Conservation (phyloP, 2,329 filamentous ascomycete genomes). For the Leptographium lundbergii region DNA sequence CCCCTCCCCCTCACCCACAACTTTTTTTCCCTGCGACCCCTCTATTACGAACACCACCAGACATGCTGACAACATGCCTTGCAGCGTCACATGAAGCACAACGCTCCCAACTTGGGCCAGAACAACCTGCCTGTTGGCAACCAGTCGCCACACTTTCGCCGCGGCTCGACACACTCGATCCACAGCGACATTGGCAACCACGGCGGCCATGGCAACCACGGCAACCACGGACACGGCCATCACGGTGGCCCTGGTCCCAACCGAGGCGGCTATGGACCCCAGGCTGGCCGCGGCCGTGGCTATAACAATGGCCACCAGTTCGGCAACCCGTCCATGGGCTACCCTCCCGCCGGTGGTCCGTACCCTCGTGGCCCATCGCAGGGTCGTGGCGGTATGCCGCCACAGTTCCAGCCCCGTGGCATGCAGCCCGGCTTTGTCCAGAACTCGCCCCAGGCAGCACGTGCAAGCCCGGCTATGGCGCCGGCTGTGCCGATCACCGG, state of each 20-base stretch:
- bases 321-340: conserved; percentile 31
- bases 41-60: too few relatives aligned
- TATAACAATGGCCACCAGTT: conserved; percentile 31
- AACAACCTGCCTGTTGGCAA: conserved; percentile 34
- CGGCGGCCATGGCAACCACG: conserved; percentile 44
- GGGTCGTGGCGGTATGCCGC: conserved; percentile 36
- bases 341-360: conserved; percentile 23
- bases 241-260: conserved; percentile 46
- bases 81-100: conserved; percentile 56
- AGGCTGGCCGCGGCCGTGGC: conserved; percentile 37
- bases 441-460: conserved; percentile 53
- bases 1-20: background rate
- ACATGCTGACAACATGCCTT: too few relatives aligned
- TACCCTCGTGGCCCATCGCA: conserved; percentile 27
- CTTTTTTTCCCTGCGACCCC: too few relatives aligned
- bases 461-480: conserved; percentile 52
- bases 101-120: conserved; percentile 42
- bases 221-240: conserved; percentile 28
- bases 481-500: conserved; percentile 46
- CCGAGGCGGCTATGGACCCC: conserved; percentile 39
- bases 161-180: conserved; percentile 74
- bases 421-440: conserved; percentile 25
- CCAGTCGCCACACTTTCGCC: conserved; percentile 60
- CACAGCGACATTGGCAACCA: conserved; percentile 61
- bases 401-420: conserved; percentile 31